Conservation (phyloP, 2,329 filamentous ascomycete genomes). For the Emydomyces testavorans region DNA sequence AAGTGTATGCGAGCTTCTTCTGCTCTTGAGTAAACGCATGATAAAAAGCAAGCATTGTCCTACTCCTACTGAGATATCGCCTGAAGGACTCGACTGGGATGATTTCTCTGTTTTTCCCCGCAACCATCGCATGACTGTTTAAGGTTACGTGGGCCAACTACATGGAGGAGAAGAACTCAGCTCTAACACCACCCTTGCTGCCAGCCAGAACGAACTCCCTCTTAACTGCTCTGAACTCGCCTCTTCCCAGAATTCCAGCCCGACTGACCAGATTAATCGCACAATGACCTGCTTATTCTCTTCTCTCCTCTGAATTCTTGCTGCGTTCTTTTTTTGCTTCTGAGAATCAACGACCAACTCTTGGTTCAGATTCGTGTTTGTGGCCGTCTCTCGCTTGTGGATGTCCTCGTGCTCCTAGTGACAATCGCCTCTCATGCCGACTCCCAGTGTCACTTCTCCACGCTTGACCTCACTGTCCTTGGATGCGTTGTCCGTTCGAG, state of each 20-base stretch:
- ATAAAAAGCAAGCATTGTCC: background rate
- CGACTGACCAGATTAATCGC: background rate
- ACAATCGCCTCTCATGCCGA: constrained; percentile 40
- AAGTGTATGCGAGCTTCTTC: background rate
- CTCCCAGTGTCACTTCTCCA: constrained; percentile 36
- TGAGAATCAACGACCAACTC: constrained; percentile 16
- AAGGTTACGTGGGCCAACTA: constrained; percentile 11
- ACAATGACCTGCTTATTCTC: constrained; percentile 1
- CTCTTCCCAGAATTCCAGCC: constrained; percentile 5
- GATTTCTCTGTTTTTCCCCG: background rate
- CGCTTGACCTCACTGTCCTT: constrained; percentile 34
- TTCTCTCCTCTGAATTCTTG: constrained; percentile 1
- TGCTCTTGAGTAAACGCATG: background rate
- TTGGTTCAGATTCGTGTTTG: no score
- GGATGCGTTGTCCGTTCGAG: constrained; percentile 35
- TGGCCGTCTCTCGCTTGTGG: background rate
- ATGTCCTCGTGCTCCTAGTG: constrained; percentile 2
- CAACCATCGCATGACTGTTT: constrained; percentile 10
- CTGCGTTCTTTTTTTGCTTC: constrained; percentile 5
- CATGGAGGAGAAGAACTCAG: constrained; percentile 6
- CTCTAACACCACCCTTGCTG: constrained; percentile 4
- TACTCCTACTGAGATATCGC: background rate
- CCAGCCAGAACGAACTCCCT: background rate
- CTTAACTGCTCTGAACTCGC: constrained; percentile 6
- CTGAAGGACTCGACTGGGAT: background rate